These are phyloP conservation scores for Trichoderma sp. DNA, from an alignment of 2,329 filamentous ascomycete genomes.

Conservation along the genomic window DNA sequence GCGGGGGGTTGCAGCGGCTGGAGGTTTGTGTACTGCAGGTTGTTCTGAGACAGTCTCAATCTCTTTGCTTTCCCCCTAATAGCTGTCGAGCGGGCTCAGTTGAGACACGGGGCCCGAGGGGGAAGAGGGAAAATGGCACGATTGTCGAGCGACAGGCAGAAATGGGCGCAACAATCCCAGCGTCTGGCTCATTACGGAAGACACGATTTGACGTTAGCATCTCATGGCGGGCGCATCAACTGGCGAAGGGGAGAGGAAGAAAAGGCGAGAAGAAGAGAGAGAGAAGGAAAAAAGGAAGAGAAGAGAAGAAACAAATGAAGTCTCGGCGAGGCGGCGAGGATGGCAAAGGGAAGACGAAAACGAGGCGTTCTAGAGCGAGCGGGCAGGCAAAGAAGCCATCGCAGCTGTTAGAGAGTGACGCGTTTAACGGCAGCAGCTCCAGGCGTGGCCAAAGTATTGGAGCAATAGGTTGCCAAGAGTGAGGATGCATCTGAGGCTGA, in stretches of 20 bases:
- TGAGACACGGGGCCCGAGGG: background rate
- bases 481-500: constrained; percentile 18
- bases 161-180: background rate
- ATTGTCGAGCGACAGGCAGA: background rate
- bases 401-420: constrained; percentile 14
- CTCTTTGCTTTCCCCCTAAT: background rate
- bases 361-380: constrained; percentile 10
- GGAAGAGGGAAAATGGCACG: background rate
- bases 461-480: constrained; percentile 8
- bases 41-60: background rate
- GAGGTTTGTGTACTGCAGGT: background rate
- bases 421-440: background rate
- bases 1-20: background rate
- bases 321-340: background rate
- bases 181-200: constrained; percentile 8
- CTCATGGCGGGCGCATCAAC: background rate
- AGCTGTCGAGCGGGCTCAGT: background rate
- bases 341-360: background rate
- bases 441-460: constrained; percentile 2
- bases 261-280: background rate
- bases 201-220: constrained; percentile 1
- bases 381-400: constrained; percentile 9
- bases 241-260: background rate
- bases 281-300: background rate
- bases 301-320: background rate